Evolutionary conservation across 768 basidiomycete genomes (phyloP).

Genomic region (Collybia mongolica): DNA sequence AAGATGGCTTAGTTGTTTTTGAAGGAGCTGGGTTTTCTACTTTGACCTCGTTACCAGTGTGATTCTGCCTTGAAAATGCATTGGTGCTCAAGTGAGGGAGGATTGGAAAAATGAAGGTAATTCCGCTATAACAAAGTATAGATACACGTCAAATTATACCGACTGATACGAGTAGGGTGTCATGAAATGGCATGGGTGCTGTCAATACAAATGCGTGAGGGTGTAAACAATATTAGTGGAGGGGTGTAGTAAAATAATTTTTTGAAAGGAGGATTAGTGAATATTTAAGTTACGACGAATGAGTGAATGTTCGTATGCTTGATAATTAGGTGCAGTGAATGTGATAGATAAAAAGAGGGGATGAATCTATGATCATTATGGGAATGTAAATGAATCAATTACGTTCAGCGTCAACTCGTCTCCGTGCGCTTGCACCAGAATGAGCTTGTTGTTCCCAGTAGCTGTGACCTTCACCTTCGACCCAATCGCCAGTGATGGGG

Average conservation of each 20-base stretch:
- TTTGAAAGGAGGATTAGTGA: background rate
- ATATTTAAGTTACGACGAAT: background rate
- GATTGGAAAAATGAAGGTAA: too few species aligned
- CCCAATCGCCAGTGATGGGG: constrained; percentile 62
- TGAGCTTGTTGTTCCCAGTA: constrained; percentile 62
- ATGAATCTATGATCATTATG: background rate
- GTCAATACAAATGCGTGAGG: constrained; percentile 10
- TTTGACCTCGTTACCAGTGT: too few species aligned
- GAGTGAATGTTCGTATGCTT: constrained; percentile 6
- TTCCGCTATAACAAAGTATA: constrained; percentile 4
- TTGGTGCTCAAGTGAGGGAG: too few species aligned
- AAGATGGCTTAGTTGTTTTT: too few species aligned
- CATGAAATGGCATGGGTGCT: constrained; percentile 7
- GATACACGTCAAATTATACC: constrained; percentile 12
- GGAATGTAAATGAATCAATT: constrained; percentile 12
- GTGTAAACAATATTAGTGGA: background rate
- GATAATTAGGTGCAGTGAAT: constrained; percentile 17
- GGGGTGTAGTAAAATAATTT: constrained; percentile 5
- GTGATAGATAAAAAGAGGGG: constrained; percentile 8
- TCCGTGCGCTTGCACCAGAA: constrained; percentile 28
- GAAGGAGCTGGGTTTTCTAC: too few species aligned
- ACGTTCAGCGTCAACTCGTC: constrained; percentile 29
- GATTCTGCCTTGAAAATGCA: background rate
- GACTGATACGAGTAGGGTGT: constrained; percentile 3
- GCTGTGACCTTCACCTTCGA: constrained; percentile 59